Conservation (phyloP, 2,329 filamentous ascomycete species). For the Amauroascus verrucosus region DNA sequence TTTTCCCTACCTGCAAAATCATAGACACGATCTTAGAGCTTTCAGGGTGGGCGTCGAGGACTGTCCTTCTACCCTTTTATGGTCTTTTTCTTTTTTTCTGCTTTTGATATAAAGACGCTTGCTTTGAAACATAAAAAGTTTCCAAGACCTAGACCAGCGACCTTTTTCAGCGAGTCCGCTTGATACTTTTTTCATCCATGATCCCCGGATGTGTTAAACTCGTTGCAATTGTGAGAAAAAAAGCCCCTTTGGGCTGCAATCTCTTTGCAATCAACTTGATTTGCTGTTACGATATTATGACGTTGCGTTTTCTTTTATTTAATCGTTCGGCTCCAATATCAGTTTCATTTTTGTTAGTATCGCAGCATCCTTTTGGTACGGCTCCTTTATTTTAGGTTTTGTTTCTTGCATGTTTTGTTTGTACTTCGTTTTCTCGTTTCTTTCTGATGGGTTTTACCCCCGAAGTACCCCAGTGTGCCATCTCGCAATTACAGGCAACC, state of each 20-base stretch:
- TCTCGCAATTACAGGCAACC: too few relatives aligned
- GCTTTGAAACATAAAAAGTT: background rate
- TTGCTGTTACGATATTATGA: conserved; percentile 9
- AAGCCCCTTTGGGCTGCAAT: background rate
- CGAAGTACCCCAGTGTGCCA: too few relatives aligned
- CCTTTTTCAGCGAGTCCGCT: background rate
- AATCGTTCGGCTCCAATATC: background rate
- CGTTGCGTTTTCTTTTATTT: background rate
- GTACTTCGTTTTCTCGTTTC: background rate
- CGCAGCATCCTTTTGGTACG: background rate
- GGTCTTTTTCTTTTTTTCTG: background rate
- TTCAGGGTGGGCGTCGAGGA: conserved; percentile 2
- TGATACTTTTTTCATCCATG: background rate
- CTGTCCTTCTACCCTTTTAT: too few relatives aligned
- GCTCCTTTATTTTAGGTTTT: background rate
- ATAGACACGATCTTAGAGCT: conserved; percentile 1
- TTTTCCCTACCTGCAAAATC: background rate
- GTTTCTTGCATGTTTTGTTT: background rate
- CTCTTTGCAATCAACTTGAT: background rate
- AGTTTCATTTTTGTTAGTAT: background rate
- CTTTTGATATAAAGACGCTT: background rate
- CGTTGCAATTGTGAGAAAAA: too few relatives aligned
- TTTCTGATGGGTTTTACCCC: too few relatives aligned
- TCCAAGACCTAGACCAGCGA: background rate
- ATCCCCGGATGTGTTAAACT: background rate